Evolutionary conservation across 2,329 filamentous ascomycete species (phyloP), one percentile per base, ranked within the genome.

Genomic region (Thelonectria olida): DNA sequence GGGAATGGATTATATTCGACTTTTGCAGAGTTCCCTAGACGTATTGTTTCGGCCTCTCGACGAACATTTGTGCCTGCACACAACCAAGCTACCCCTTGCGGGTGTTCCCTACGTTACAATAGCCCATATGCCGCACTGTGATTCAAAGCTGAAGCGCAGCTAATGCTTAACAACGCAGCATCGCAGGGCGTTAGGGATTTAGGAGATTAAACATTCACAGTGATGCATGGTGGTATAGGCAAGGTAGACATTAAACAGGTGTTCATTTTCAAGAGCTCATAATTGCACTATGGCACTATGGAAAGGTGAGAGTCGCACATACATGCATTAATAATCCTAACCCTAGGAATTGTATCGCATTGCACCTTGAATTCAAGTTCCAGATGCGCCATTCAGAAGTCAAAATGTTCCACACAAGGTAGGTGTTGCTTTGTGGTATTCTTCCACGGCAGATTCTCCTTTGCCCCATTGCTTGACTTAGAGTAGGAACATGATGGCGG

Each of bases 401-500:
- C 15, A 17, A n/a, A 34, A 17, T n/a, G 13, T 5, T 25, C 42
- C 42, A 45, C 42, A 8, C 17, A 8, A 22, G n/a, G 6, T 5
- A 12, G 8, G 22, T 8, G 12, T 41, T 19, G 17, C 20, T 44
- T 13, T 17, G 5, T 41, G 20, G 23, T 19, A 22, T 49, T 25
- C 34, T 44, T 17, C 25, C 17, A 54, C 12, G 27, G 19, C n/a
- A 36, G 54, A 55, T 10, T 9, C n/a, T 17, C 38, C 8, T n/a
- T n/a, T 34, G 17, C 27, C 27, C 9, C 25, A 28, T 5, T 48
- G 10, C 12, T 10, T 23, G 15, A 22, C 48, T 72, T 72, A 81
- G 54, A 78, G 61, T 45, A 74, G 58, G 38, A 76, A 72, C 70
- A 76, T 72, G 50, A 77, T 63, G 45, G 68, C 68, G 12, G 74